Base-by-base conservation (phyloP, 768 basidiomycete species). In the Kwoniella dendrophila region DNA sequence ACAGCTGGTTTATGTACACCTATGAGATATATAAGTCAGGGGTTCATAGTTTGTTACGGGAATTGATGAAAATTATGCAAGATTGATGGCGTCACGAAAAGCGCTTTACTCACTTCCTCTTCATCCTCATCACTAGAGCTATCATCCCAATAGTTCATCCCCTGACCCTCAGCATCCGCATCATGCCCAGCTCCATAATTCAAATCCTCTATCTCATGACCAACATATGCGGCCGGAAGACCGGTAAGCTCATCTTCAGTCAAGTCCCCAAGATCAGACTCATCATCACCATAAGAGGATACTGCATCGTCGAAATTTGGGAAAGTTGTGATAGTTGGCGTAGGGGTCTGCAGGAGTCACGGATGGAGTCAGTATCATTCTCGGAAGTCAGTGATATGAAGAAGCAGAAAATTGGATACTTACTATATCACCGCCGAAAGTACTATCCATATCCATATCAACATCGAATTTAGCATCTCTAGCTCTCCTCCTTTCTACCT, bases 141-240 rank as follows among this genome's bases (percentile, higher is more conserved):
- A 6, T 70, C 72, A 12, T 64, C 61, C 65, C 69, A 69, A 45
- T 51, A 68, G 16, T 49, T 49, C 41, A 61, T 48, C 4, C 34
- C 62, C 29, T 69, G 56, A 22, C 57, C 43, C 33, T 68, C 67
- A 12, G 59, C 20, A 14, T 73, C 67, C 7, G 62, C 44, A 27
- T 73, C 72, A 6, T 59, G 62, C 32, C 69, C 69, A 1, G 68
- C 68, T 16, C 74, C 74, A 51, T 76, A 76, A 7, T 62, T 64
- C 50, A 76, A 61, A 66, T 76, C 74, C 51, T 76, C 74, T 32
- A 76, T 67, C 36, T 73, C 72, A 32, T 76, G 72, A 24, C 74
- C 74, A 8, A 66, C 66, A 48, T 71, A 70, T 8, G 65, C 66
- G 24, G 68, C 72, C 4, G 71, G 74, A 32, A 74, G 48, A 26